phyloP scores from a whole-genome alignment of 164 flowering plant species.

The Sextonia rubra region DNA sequence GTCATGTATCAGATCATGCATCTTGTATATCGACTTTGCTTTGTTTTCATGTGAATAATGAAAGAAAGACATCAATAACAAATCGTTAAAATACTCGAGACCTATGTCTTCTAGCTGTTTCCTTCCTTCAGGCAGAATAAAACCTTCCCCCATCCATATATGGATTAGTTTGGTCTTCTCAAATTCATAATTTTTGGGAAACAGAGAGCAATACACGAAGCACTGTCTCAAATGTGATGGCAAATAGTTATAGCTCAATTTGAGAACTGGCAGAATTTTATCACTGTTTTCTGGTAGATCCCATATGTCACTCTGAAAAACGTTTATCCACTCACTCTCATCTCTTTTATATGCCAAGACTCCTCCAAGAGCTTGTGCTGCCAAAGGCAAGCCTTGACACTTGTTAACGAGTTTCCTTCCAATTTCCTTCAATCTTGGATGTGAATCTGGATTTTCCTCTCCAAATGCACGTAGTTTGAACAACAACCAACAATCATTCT shows the following conservation, averaged over 20 bases:
- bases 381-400: conserved; percentile 19
- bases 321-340: conserved; percentile 8
- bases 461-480: conserved; percentile 3
- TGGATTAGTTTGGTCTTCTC: conserved; percentile 6
- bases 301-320: conserved; percentile 12
- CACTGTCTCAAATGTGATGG: conserved; percentile 19
- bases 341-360: conserved; percentile 7
- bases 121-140: conserved; percentile 3
- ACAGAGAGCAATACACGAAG: conserved; percentile 17
- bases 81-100: neutral
- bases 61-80: conserved; percentile 9
- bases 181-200: conserved; percentile 14
- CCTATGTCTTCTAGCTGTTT: conserved; percentile 11
- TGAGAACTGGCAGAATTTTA: conserved; percentile 11
- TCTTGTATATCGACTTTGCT: conserved; percentile 5
- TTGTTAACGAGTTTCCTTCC: conserved; percentile 12
- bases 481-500: conserved; percentile 8
- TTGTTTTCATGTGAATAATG: neutral
- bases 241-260: conserved; percentile 16
- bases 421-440: conserved; percentile 1
- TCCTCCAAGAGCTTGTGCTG: conserved; percentile 14
- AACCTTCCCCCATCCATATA: conserved; percentile 19
- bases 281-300: neutral
- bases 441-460: neutral
- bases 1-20: conserved; percentile 14